These are phyloP conservation scores for Aspergillus fumigatiaffinis DNA, from an alignment of 2,329 filamentous ascomycete species.

Conservation along the genomic window DNA sequence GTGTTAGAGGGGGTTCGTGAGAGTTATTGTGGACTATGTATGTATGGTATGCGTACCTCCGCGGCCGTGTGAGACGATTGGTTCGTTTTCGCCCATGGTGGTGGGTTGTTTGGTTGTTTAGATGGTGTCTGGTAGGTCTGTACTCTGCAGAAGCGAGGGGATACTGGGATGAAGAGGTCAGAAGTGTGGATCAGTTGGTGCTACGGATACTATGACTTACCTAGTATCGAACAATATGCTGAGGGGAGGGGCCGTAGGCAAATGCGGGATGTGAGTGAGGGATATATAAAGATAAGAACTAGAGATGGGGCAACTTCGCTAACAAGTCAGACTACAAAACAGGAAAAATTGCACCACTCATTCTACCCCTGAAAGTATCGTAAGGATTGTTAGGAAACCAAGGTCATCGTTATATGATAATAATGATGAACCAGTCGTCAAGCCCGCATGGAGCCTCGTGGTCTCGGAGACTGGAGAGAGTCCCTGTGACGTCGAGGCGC, in stretches of 20 bases:
- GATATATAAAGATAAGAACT: not conserved
- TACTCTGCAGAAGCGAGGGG: not conserved
- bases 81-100: slow-evolving; percentile 25
- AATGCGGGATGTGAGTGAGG: not conserved
- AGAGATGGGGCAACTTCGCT: not conserved
- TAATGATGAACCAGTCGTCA: not conserved
- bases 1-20: not conserved
- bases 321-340: not conserved
- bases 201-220: slow-evolving; percentile 1
- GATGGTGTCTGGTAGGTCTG: not conserved
- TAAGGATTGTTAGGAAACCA: not conserved
- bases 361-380: not conserved
- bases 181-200: not conserved
- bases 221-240: slow-evolving; percentile 5
- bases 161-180: not conserved
- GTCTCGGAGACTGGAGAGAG: not conserved
- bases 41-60: slow-evolving; percentile 45
- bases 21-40: not conserved
- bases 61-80: slow-evolving; percentile 54
- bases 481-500: slow-evolving; percentile 12
- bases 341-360: not conserved
- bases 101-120: not conserved
- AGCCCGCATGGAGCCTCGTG: not conserved
- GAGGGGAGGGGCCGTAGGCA: not conserved
- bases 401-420: not conserved